Evolutionary conservation across 257 asterid species (phyloP).

Genomic region (Pogostemon cablin): DNA sequence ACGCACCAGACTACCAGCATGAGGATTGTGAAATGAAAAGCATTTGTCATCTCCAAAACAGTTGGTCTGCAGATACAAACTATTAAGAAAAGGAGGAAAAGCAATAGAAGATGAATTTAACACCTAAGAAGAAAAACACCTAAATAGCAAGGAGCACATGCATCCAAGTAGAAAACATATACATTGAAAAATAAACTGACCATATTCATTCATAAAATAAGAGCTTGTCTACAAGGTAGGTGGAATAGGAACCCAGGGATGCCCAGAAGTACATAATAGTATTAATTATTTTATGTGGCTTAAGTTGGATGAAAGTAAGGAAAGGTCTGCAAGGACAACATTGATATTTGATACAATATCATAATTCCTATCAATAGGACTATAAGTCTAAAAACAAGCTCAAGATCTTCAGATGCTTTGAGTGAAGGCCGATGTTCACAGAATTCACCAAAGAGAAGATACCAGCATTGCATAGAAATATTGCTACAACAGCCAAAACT

Average conservation of each 20-base stretch:
- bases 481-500: not conserved
- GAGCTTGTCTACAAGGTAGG: not conserved
- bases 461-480: not conserved
- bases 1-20: constrained; percentile 59
- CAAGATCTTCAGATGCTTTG: not conserved
- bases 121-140: constrained; percentile 8
- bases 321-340: constrained; percentile 6
- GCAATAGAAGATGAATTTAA: constrained; percentile 21
- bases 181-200: constrained; percentile 3
- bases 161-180: not conserved
- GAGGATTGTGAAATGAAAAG: constrained; percentile 67
- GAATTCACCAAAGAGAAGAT: not conserved
- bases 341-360: not conserved
- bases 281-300: not conserved
- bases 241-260: constrained; percentile 8
- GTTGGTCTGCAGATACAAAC: constrained; percentile 58
- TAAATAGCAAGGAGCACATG: constrained; percentile 15
- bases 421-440: too few relatives aligned
- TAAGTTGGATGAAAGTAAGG: constrained; percentile 12
- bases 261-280: not conserved
- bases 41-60: constrained; percentile 69
- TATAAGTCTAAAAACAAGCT: constrained; percentile 15
- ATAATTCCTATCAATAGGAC: not conserved
- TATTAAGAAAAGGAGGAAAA: constrained; percentile 30
- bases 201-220: not conserved